These are phyloP conservation scores for Dactylonectria estremocensis DNA, from an alignment of 2,329 filamentous ascomycete genomes.

Conservation along the genomic window DNA sequence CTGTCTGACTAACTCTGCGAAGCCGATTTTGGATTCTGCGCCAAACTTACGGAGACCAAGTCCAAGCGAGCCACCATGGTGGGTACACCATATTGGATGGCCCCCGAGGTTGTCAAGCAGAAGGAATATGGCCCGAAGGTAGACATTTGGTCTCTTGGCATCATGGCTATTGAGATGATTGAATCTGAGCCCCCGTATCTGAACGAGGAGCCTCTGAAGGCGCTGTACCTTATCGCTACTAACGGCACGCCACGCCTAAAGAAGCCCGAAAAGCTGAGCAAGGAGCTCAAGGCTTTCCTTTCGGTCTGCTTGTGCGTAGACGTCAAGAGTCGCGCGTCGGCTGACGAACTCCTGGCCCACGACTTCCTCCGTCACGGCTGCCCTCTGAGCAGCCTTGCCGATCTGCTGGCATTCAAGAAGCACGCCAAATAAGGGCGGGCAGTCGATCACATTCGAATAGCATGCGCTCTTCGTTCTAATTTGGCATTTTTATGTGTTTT, in stretches of 20 bases:
- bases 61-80: constrained; percentile 99
- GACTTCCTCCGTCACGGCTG: constrained; percentile 97
- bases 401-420: constrained; percentile 90
- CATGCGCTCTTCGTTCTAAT: constrained; percentile 36
- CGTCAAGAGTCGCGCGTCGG: constrained; percentile 93
- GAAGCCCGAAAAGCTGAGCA: constrained; percentile 98
- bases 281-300: constrained; percentile 97
- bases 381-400: constrained; percentile 84
- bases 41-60: constrained; percentile 96
- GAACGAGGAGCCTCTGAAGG: constrained; percentile 97
- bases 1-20: constrained; percentile 37
- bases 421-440: constrained; percentile 69
- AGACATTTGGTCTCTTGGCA: constrained; percentile 98
- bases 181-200: constrained; percentile 98
- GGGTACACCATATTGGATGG: constrained; percentile 99
- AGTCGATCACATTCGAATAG: constrained; percentile 38
- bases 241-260: constrained; percentile 97
- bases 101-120: constrained; percentile 98
- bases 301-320: constrained; percentile 97
- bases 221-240: constrained; percentile 96
- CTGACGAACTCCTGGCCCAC: constrained; percentile 89
- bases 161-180: constrained; percentile 99
- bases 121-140: constrained; percentile 99
- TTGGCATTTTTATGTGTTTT: constrained; percentile 44
- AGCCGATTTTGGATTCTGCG: constrained; percentile 99